Evolutionary conservation across 1,139 yeast genomes (phyloP).

Genomic region (Diutina siamensis): DNA sequence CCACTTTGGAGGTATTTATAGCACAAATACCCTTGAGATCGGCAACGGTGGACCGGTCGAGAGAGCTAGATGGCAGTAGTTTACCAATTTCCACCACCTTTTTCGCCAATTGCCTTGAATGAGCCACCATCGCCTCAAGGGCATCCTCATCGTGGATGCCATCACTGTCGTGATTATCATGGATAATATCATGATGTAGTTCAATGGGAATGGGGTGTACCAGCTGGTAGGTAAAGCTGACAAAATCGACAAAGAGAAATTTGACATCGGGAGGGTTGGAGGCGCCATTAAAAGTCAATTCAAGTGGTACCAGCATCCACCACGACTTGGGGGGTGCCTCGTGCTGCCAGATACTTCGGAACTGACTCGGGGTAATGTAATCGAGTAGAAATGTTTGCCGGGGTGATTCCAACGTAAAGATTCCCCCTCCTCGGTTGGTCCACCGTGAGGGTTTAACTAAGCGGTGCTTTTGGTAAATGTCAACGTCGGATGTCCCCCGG

Average conservation of each 20-base stretch:
- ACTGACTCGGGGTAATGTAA: slow-evolving; percentile 21
- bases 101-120: slow-evolving; percentile 13
- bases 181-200: slow-evolving; percentile 14
- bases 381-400: slow-evolving; percentile 16
- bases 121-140: slow-evolving; percentile 14
- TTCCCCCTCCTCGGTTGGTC: slow-evolving; percentile 11
- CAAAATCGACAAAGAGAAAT: slow-evolving; percentile 12
- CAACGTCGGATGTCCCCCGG: background rate
- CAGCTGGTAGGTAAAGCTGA: slow-evolving; percentile 13
- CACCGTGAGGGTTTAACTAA: slow-evolving; percentile 10
- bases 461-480: slow-evolving; percentile 7
- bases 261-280: slow-evolving; percentile 8
- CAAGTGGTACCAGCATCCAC: slow-evolving; percentile 22
- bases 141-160: slow-evolving; percentile 6
- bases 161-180: slow-evolving; percentile 1
- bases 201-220: slow-evolving; percentile 14
- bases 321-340: slow-evolving; percentile 12
- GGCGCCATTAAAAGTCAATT: slow-evolving; percentile 10
- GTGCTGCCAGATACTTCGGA: background rate
- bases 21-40: slow-evolving; percentile 13
- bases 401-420: slow-evolving; percentile 13
- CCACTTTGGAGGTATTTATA: background rate
- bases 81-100: slow-evolving; percentile 15
- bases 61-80: slow-evolving; percentile 15
- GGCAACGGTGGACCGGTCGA: slow-evolving; percentile 20